Base-by-base conservation (phyloP, 768 basidiomycete species). In the Chlorophyllum brunneum region DNA sequence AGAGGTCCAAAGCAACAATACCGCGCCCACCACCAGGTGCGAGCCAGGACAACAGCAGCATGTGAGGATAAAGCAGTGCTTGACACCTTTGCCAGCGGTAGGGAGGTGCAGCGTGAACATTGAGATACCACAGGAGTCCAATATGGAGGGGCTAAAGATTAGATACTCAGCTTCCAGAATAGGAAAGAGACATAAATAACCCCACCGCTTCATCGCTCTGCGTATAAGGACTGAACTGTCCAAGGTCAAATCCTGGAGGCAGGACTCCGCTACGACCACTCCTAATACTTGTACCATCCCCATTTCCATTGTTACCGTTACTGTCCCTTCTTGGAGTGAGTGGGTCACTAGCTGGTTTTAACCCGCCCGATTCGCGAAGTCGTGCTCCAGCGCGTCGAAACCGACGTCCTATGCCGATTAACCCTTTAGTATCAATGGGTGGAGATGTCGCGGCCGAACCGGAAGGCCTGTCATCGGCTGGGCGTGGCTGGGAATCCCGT, bases 101-200 rank as follows among this genome's bases (percentile, higher is more conserved):
- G 0, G 88, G 88, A 18, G 86, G 82, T 3, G 79, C 63, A 0
- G 87, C 85, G 61, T 97, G 94, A 0, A 95, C 94, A 51, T 97
- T 95, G 48, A 97, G 80, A 63, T 93, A 97, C 86, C 91, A 95
- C 0, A 97, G 69, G 11, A 84, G 72, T 11, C 94, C 94, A 34
- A 91, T 87, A 52, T 90, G 85, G 10, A 91, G 72, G 3, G 93
- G 92, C 94, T 95, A 62, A n/a, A 59, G 46, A 59, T 61, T 60
- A 43, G 13, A 61, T 23, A 18, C 46, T 53, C 40, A 58, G 59
- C 56, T 54, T 58, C 56, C 48, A 60, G 53, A 22, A 49, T 42
- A 26, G 24, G 44, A 38, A 53, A 31, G 29, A 44, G 52, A 49
- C 13, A 10, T 55, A 49, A 54, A 29, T 34, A 37, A 70, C 27